Evolutionary conservation across 2,329 filamentous ascomycete genomes (phyloP).

Genomic region (Talaromyces sp.): DNA sequence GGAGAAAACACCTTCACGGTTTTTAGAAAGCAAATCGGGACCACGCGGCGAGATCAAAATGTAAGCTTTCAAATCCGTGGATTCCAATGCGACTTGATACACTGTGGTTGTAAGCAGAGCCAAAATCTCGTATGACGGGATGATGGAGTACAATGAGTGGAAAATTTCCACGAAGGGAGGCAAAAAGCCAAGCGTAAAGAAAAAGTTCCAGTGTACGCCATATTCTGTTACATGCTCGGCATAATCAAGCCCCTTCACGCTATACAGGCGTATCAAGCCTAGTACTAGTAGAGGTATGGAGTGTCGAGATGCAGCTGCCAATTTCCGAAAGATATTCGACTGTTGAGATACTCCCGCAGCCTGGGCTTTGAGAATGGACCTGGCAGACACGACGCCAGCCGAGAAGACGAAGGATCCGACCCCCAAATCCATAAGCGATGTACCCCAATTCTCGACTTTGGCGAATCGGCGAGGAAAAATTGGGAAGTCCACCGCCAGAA

Average conservation of each 20-base stretch:
- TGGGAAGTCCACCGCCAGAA: conserved; percentile 93
- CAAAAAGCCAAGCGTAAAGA: conserved; percentile 87
- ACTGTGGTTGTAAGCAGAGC: conserved; percentile 63
- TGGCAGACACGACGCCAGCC: conserved; percentile 82
- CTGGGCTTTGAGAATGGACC: conserved; percentile 70
- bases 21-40: conserved; percentile 76
- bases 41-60: conserved; percentile 75
- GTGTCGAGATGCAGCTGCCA: conserved; percentile 69
- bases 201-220: conserved; percentile 99
- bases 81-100: conserved; percentile 75
- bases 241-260: conserved; percentile 91
- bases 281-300: conserved; percentile 77
- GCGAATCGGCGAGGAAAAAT: conserved; percentile 92
- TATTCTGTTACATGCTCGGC: conserved; percentile 97
- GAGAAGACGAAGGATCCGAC: conserved; percentile 98
- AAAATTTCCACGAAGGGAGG: conserved; percentile 85
- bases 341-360: conserved; percentile 44
- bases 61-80: conserved; percentile 73
- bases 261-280: conserved; percentile 75
- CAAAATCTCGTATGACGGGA: conserved; percentile 75
- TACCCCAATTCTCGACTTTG: conserved; percentile 99
- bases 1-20: conserved; percentile 92
- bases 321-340: conserved; percentile 49
- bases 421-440: conserved; percentile 96
- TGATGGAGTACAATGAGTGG: conserved; percentile 64